Conservation (phyloP, 768 basidiomycete species). For the Russula earlei region DNA sequence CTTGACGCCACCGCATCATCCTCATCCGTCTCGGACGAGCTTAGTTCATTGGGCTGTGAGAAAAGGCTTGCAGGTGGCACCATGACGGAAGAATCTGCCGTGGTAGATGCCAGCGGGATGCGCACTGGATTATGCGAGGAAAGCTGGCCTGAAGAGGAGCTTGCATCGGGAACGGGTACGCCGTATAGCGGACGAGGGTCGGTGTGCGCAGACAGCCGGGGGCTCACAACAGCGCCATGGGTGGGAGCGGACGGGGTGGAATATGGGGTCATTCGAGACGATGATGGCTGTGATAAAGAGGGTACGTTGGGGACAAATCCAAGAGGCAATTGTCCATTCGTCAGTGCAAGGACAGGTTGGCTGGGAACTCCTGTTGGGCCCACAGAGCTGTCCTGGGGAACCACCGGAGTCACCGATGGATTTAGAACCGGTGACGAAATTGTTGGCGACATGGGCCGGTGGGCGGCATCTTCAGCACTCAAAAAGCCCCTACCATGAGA, state of each 20-base stretch:
- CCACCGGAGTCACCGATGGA: background rate
- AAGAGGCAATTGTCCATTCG: constrained; percentile 13
- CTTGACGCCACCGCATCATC: constrained; percentile 14
- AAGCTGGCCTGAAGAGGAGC: constrained; percentile 8
- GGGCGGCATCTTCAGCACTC: constrained; percentile 15
- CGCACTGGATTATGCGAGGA: constrained; percentile 3
- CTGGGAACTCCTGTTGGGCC: background rate
- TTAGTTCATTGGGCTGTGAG: constrained; percentile 9
- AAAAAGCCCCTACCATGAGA: background rate
- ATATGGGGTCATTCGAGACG: background rate
- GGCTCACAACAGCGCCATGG: background rate
- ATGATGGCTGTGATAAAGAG: constrained; percentile 4
- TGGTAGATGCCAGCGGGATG: constrained; percentile 7
- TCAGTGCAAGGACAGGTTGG: background rate
- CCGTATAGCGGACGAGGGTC: constrained; percentile 3
- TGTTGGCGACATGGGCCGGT: constrained; percentile 5
- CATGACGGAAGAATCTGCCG: constrained; percentile 9
- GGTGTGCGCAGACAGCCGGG: background rate
- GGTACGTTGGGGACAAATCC: constrained; percentile 15
- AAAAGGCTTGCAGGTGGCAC: constrained; percentile 16
- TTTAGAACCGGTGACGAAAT: constrained; percentile 1
- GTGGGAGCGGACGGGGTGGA: background rate
- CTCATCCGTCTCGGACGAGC: constrained; percentile 17
- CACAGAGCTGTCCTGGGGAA: background rate
- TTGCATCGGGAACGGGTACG: constrained; percentile 9